phyloP scores from a whole-genome alignment of 192 early-diverging fungal genomes.

The Gigaspora rosea region DNA sequence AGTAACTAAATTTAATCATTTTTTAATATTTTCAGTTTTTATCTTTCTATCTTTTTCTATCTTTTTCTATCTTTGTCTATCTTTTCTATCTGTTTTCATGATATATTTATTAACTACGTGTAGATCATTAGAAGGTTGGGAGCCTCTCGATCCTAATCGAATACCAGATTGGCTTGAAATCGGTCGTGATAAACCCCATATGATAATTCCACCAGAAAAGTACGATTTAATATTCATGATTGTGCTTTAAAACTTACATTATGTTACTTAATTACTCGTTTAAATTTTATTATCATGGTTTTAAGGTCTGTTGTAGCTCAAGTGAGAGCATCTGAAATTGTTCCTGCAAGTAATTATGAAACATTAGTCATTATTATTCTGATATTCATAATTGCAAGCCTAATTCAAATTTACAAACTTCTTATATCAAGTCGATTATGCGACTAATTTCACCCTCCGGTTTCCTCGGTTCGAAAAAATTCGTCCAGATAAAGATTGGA shows the following conservation, averaged over 20 bases:
- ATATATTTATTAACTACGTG: neutral
- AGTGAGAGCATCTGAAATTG: slow-evolving; percentile 27
- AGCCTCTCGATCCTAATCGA: slow-evolving; percentile 37
- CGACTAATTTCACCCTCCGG: slow-evolving; percentile 66
- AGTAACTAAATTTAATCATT: slow-evolving; percentile 40
- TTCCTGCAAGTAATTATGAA: slow-evolving; percentile 8
- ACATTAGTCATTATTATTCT: neutral
- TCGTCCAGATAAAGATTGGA: slow-evolving; percentile 66
- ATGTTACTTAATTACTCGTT: neutral
- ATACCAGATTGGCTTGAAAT: slow-evolving; percentile 41
- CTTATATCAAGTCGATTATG: slow-evolving; percentile 15
- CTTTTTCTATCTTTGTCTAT: too few species aligned
- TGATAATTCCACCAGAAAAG: slow-evolving; percentile 63
- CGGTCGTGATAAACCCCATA: slow-evolving; percentile 70
- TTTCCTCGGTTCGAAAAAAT: slow-evolving; percentile 74
- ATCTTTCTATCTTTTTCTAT: too few species aligned
- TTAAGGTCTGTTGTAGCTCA: slow-evolving; percentile 14
- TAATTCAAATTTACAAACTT: neutral
- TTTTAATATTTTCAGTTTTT: slow-evolving; percentile 33
- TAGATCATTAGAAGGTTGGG: slow-evolving; percentile 52
- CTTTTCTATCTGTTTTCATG: neutral
- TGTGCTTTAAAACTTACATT: neutral
- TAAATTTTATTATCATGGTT: neutral
- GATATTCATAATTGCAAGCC: neutral
- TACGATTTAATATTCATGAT: slow-evolving; percentile 27